phyloP scores from a whole-genome alignment of 2,329 filamentous ascomycete genomes.

The Paecilomyces fulvus region DNA sequence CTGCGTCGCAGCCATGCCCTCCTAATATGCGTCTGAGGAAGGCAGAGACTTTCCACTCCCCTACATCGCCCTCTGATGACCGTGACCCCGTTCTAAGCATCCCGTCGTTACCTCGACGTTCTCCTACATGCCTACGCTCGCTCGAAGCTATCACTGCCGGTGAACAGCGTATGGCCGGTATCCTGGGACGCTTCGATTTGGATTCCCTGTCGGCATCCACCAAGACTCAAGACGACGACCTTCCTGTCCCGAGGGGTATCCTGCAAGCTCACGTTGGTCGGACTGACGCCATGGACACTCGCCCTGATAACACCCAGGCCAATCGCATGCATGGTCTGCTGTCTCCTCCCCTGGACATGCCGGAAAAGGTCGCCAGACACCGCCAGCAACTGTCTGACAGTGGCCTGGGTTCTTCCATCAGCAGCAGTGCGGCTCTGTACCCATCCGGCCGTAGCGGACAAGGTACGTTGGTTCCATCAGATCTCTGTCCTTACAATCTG shows the following conservation, averaged over 20 bases:
- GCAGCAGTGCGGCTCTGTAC: conserved; percentile 42
- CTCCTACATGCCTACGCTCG: conserved; percentile 48
- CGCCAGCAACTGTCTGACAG: conserved; percentile 75
- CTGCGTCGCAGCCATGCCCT: conserved; percentile 15
- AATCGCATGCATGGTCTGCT: conserved; percentile 20
- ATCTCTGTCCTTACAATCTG: conserved; percentile 6
- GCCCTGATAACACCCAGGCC: conserved; percentile 12
- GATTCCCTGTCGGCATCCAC: conserved; percentile 40
- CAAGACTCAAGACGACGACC: conserved; percentile 43
- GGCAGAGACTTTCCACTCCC: conserved; percentile 56
- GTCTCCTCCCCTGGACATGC: conserved; percentile 33
- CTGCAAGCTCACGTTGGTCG: conserved; percentile 49
- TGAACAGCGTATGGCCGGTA: conserved; percentile 59
- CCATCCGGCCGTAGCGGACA: conserved; percentile 40
- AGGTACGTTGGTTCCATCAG: conserved; percentile 35
- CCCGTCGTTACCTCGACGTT: conserved; percentile 51
- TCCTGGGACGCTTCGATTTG: conserved; percentile 59
- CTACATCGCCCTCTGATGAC: conserved; percentile 31
- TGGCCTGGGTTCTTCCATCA: conserved; percentile 75
- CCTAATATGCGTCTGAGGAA: conserved; percentile 55
- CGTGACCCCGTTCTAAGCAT: conserved; percentile 36
- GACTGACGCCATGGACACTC: conserved; percentile 24
- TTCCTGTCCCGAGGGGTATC: conserved; percentile 53
- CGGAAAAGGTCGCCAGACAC: conserved; percentile 40
- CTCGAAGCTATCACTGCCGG: conserved; percentile 64